Conservation (phyloP, 2,329 filamentous ascomycete genomes). For the Incumbomyces lentus region DNA sequence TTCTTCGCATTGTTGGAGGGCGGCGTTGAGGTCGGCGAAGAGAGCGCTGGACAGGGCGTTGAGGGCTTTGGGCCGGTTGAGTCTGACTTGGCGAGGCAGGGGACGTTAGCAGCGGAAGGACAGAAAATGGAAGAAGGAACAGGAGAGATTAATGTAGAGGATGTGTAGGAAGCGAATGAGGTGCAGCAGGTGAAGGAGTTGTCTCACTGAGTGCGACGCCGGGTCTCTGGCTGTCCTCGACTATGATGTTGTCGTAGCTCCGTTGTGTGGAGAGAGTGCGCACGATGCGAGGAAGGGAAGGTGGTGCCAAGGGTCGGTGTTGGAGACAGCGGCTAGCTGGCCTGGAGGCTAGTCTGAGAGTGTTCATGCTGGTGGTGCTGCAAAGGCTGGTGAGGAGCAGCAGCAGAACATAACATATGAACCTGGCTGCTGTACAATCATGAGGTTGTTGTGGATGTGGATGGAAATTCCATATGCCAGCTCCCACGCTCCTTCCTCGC, state of each 20-base stretch:
- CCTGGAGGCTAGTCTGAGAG: not conserved
- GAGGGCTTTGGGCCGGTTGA: constrained; percentile 88
- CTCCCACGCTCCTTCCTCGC: too few species aligned
- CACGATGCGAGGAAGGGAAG: constrained; percentile 42
- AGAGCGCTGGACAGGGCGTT: constrained; percentile 89
- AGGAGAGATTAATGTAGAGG: not conserved
- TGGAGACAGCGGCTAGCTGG: not conserved
- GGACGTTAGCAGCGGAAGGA: too few species aligned
- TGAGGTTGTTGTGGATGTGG: too few species aligned
- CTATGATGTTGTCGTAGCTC: constrained; percentile 69
- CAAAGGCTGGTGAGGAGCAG: too few species aligned
- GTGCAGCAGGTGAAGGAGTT: too few species aligned
- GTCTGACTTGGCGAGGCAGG: constrained; percentile 53
- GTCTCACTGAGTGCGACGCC: constrained; percentile 75
- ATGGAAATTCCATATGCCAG: too few species aligned
- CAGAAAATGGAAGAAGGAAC: too few species aligned
- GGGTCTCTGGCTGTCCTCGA: constrained; percentile 65
- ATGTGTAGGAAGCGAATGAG: not conserved
- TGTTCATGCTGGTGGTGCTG: constrained; percentile 3
- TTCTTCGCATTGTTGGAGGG: constrained; percentile 59
- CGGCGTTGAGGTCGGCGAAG: constrained; percentile 78
- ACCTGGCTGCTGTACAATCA: too few species aligned
- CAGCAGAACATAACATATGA: too few species aligned
- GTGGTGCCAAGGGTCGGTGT: constrained; percentile 1
- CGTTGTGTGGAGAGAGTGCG: constrained; percentile 38